These are phyloP conservation scores for Coemansia sp. DNA, from an alignment of 192 early-diverging fungal species.

Conservation along the genomic window DNA sequence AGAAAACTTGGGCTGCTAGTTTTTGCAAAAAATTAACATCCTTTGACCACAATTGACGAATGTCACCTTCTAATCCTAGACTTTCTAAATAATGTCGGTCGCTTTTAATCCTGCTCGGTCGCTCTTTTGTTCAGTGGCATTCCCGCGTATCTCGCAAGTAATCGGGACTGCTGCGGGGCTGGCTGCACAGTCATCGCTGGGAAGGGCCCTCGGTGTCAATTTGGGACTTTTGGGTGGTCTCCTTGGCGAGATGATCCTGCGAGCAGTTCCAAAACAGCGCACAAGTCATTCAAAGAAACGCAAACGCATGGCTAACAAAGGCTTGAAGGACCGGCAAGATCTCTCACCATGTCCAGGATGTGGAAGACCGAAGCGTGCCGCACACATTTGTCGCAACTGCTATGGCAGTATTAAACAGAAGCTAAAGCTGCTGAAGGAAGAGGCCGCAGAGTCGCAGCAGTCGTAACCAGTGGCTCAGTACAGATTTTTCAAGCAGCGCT, in stretches of 20 bases:
- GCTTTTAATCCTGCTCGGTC: constrained; percentile 19
- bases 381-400: constrained; percentile 78
- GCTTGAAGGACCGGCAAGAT: constrained; percentile 68
- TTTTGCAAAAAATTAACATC: no score
- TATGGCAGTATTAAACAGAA: constrained; percentile 64
- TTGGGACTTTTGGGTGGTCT: constrained; percentile 49
- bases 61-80: not conserved
- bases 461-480: not conserved
- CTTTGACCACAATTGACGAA: not conserved
- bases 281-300: constrained; percentile 91
- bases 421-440: constrained; percentile 35
- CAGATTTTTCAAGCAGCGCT: not conserved
- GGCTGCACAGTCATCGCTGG: constrained; percentile 17
- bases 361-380: constrained; percentile 66
- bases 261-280: constrained; percentile 89
- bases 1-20: no score
- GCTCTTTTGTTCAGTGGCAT: constrained; percentile 18
- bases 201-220: constrained; percentile 20
- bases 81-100: constrained; percentile 18
- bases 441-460: constrained; percentile 11
- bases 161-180: constrained; percentile 5
- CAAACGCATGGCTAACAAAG: constrained; percentile 77
- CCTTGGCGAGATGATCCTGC: constrained; percentile 62
- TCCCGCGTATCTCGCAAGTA: constrained; percentile 21
- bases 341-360: constrained; percentile 75